Conservation (phyloP, 2,329 filamentous ascomycete genomes). For the Orbilia blumenaviensis region DNA sequence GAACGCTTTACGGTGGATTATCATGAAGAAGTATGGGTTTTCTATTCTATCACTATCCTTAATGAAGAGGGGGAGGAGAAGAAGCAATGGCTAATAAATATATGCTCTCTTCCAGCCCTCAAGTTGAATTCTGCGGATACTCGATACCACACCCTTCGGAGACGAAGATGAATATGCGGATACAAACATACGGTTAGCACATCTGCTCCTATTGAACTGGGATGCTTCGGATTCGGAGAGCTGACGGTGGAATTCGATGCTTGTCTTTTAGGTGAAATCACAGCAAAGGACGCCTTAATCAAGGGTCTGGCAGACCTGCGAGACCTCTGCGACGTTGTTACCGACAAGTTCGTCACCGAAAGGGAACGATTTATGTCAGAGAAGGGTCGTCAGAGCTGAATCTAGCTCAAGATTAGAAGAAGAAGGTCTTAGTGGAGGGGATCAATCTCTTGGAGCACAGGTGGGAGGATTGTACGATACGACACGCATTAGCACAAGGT, state of each 20-base stretch:
- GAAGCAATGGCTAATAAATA: background rate
- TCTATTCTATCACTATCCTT: background rate
- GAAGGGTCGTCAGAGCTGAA: no score
- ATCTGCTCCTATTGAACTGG: background rate
- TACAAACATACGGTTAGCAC: slow-evolving; percentile 89
- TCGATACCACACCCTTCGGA: slow-evolving; percentile 97
- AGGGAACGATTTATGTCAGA: slow-evolving; percentile 69
- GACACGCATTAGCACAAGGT: background rate
- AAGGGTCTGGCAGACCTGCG: slow-evolving; percentile 90
- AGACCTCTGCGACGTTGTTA: slow-evolving; percentile 90
- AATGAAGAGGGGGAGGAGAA: background rate
- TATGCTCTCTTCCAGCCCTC: slow-evolving; percentile 70
- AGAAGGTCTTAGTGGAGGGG: background rate
- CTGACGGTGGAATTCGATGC: background rate
- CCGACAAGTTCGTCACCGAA: slow-evolving; percentile 82
- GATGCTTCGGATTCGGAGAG: background rate
- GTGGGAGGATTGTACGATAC: slow-evolving; percentile 36
- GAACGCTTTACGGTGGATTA: slow-evolving; percentile 91
- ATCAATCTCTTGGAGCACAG: background rate
- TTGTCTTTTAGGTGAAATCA: slow-evolving; percentile 71
- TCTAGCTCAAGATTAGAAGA: background rate
- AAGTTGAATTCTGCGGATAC: slow-evolving; percentile 98
- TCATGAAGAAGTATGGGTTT: slow-evolving; percentile 90
- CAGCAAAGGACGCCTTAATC: slow-evolving; percentile 83
- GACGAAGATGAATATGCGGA: slow-evolving; percentile 93